Percentiles rank a stretch among this genome's conserved stretches.
Conservation (phyloP, 352 stramenopile genomes). For the Globisporangium canariense region DNA sequence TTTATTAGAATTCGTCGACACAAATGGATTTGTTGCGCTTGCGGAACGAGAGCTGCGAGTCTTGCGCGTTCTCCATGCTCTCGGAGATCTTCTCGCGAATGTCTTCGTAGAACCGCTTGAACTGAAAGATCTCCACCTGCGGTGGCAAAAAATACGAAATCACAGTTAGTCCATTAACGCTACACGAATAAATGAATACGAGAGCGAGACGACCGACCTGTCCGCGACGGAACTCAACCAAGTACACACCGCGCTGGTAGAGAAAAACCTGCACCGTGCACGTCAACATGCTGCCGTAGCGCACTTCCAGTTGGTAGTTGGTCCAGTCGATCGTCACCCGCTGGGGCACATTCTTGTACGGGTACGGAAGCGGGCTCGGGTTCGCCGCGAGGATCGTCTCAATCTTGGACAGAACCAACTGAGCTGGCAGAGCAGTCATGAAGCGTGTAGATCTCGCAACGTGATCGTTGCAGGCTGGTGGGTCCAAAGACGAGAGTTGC, state of each 20-base stretch:
- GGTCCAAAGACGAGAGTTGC: conserved; percentile 2
- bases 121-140: conserved; percentile 84
- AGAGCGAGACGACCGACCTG: conserved; percentile 40
- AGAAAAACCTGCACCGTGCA: conserved; percentile 82
- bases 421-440: conserved; percentile 56
- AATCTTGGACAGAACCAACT: conserved; percentile 65
- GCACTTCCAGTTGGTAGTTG: conserved; percentile 71
- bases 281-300: conserved; percentile 52
- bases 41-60: conserved; percentile 25
- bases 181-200: neutral
- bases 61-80: conserved; percentile 30
- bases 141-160: conserved; percentile 4
- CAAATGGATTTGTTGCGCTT: conserved; percentile 75
- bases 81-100: conserved; percentile 62
- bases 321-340: conserved; percentile 65
- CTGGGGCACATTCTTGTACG: conserved; percentile 41
- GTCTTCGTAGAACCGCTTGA: conserved; percentile 86
- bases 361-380: conserved; percentile 42
- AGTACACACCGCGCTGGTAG: conserved; percentile 75
- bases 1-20: conserved; percentile 12
- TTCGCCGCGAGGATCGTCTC: conserved; percentile 43
- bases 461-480: conserved; percentile 59
- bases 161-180: neutral
- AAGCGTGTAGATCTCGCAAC: conserved; percentile 74
- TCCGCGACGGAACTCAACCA: conserved; percentile 75